phyloP scores from a whole-genome alignment of 2,329 filamentous ascomycete genomes.

The Ophiostoma sp. region DNA sequence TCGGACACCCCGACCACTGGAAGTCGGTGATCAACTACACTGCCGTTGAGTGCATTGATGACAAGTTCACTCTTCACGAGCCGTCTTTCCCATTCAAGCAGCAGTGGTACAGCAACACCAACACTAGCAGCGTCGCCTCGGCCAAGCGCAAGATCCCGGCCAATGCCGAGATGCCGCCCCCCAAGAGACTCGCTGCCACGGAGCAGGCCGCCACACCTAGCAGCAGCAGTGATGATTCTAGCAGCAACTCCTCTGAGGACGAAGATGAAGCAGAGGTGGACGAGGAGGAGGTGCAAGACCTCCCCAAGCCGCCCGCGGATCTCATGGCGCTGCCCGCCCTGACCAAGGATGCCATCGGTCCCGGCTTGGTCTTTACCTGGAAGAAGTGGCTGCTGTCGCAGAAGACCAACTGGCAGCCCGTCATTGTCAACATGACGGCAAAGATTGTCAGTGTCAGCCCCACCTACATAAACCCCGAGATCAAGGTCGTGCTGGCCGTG shows the following conservation, averaged over 20 bases:
- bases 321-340: slow-evolving; percentile 49
- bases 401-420: slow-evolving; percentile 61
- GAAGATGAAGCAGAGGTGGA: not conserved
- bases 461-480: slow-evolving; percentile 42
- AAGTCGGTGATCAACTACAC: slow-evolving; percentile 65
- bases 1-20: slow-evolving; percentile 54
- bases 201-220: not conserved
- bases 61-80: slow-evolving; percentile 60
- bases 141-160: not conserved
- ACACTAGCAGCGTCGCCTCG: too few relatives aligned
- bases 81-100: slow-evolving; percentile 89
- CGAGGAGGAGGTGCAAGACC: slow-evolving; percentile 45
- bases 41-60: slow-evolving; percentile 79
- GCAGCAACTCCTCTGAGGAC: not conserved
- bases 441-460: slow-evolving; percentile 46
- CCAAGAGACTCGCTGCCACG: slow-evolving; percentile 16
- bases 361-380: slow-evolving; percentile 65
- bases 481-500: slow-evolving; percentile 62
- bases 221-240: not conserved
- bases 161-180: not conserved
- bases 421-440: slow-evolving; percentile 60
- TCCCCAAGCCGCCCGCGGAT: slow-evolving; percentile 58
- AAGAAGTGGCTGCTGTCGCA: slow-evolving; percentile 58
- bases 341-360: slow-evolving; percentile 42
- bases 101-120: slow-evolving; percentile 67